phyloP scores from a whole-genome alignment of 2,329 filamentous ascomycete genomes.

The Paecilomyces formosus region DNA sequence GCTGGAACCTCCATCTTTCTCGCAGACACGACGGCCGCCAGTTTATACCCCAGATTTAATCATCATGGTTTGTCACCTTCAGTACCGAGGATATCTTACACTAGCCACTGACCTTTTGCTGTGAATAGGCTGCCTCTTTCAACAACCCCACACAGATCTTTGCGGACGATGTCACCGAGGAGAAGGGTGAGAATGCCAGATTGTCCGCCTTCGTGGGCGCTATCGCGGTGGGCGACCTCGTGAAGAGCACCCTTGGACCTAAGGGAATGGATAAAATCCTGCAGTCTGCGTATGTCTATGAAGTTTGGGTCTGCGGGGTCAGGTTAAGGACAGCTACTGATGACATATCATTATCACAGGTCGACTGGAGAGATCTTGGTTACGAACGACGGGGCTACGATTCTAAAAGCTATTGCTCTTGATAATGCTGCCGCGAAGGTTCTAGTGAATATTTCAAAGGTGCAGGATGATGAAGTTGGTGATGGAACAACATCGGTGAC shows the following conservation, averaged over 20 bases:
- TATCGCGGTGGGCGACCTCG: conserved; percentile 93
- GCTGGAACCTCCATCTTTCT: background rate
- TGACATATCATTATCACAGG: conserved; percentile 37
- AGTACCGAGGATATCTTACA: background rate
- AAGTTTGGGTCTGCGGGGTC: background rate
- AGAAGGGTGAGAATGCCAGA: conserved; percentile 98
- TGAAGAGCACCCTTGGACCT: conserved; percentile 93
- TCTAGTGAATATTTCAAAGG: conserved; percentile 97
- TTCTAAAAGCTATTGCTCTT: conserved; percentile 94
- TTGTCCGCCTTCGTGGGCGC: conserved; percentile 96
- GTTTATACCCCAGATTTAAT: conserved; percentile 2
- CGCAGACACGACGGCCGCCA: background rate
- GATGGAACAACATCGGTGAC: conserved; percentile 98
- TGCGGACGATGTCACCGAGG: conserved; percentile 90
- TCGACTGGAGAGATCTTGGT: conserved; percentile 97
- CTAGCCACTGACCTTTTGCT: conserved; percentile 4
- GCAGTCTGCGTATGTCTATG: conserved; percentile 71
- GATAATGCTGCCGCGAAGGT: conserved; percentile 98
- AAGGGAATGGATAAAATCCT: conserved; percentile 99
- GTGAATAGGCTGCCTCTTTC: conserved; percentile 27
- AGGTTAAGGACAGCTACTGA: background rate
- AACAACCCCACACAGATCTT: conserved; percentile 93
- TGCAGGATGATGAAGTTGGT: conserved; percentile 97
- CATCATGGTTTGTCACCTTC: conserved; percentile 22
- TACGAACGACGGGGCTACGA: conserved; percentile 97